Evolutionary conservation across 139 green algal genomes (phyloP), one percentile per base, ranked within the genome.

Genomic region (Yamagishiella unicocca): DNA sequence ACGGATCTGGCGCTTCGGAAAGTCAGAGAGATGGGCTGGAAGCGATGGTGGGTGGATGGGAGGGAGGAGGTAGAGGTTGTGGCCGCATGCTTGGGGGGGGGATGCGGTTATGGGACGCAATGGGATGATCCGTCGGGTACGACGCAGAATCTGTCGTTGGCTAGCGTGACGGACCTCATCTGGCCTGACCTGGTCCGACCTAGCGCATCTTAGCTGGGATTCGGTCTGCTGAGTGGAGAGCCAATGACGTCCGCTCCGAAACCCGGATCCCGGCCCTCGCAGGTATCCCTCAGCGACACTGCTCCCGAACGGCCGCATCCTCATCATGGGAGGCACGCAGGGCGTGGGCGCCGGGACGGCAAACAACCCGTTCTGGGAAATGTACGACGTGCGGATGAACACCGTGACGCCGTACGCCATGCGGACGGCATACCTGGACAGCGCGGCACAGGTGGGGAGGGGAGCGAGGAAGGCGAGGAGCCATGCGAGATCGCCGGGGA

Each of bases 241-340:
- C n/a, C n/a, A n/a, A n/a, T n/a, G n/a, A n/a, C n/a, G n/a, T n/a
- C n/a, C n/a, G n/a, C n/a, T n/a, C n/a, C n/a, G n/a, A n/a, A n/a
- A n/a, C n/a, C n/a, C n/a, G n/a, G n/a, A n/a, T n/a, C n/a, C n/a
- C n/a, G n/a, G n/a, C 46, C 12, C 21, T 2, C 27, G n/a, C 42
- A 78, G 80, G 87, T 92, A 92, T 40, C 78, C 89, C 10, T 68
- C 85, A 0, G 53, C 81, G 10, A 92, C 89, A 29, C 81, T 92
- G 73, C 81, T 90, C 42, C 89, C 89, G 25, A 45, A 84, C 66
- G 64, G 66, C 45, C 33, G 70, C 53, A 68, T 92, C 37, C 33
- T 89, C 24, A 84, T 92, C 80, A 92, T 92, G 89, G 89, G 89
- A 1, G 89, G 89, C 55, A 92, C 89, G 17, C 85, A 90, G 85